Evolutionary conservation across 2,329 filamentous ascomycete species (phyloP).

Genomic region (Neopestalotiopsis sp.): DNA sequence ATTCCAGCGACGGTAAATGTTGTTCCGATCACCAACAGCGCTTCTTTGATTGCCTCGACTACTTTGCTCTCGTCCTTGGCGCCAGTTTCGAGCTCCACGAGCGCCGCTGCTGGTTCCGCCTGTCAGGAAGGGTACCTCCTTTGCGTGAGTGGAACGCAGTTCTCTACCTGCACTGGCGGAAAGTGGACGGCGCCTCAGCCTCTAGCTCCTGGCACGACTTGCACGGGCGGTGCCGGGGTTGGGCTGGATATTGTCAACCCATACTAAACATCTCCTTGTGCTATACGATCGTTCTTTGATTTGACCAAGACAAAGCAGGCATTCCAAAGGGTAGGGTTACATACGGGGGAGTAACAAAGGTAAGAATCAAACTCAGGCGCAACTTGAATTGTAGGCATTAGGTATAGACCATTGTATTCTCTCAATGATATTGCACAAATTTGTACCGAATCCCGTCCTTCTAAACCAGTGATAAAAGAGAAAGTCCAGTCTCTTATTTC

Average conservation of each 20-base stretch:
- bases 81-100: background rate
- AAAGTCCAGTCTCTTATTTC: constrained; percentile 14
- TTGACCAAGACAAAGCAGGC: background rate
- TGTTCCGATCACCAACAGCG: background rate
- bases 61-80: background rate
- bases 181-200: constrained; percentile 10
- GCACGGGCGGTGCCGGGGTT: constrained; percentile 7
- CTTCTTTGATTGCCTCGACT: background rate
- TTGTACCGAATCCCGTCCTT: background rate
- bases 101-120: background rate
- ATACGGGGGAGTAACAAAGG: background rate
- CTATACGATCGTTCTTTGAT: background rate
- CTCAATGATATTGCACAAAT: background rate
- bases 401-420: background rate
- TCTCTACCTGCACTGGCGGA: constrained; percentile 16
- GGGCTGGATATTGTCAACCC: constrained; percentile 15
- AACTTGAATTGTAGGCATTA: background rate
- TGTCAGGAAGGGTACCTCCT: constrained; percentile 3
- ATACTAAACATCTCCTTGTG: background rate
- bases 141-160: constrained; percentile 12
- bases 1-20: background rate
- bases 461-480: constrained; percentile 3
- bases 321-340: background rate
- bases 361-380: background rate
- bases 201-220: constrained; percentile 4